Conservation (phyloP, 345 rosid species). For the Corymbia maculata region DNA sequence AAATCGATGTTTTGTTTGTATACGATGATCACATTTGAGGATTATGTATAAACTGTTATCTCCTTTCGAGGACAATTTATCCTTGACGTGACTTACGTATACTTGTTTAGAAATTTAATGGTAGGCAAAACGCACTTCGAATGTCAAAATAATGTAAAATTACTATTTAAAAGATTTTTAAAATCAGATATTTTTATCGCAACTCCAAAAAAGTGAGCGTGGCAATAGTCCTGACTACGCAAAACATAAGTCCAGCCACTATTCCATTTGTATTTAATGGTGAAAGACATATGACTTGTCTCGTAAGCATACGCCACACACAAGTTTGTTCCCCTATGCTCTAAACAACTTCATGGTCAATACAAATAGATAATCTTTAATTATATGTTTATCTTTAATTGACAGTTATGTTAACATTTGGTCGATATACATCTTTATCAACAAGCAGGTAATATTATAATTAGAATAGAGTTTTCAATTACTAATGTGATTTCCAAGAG, state of each 20-base stretch:
- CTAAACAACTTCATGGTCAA: neutral
- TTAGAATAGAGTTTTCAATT: neutral
- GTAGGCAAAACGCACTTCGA: neutral
- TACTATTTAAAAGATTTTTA: neutral
- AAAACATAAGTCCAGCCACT: neutral
- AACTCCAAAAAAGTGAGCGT: neutral
- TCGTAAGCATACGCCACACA: neutral
- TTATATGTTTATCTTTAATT: neutral
- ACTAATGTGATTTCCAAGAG: neutral
- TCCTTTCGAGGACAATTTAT: neutral
- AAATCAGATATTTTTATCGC: neutral
- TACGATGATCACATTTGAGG: neutral
- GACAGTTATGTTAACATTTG: neutral
- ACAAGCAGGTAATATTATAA: neutral
- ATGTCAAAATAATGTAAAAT: neutral
- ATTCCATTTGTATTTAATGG: neutral
- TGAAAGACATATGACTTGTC: neutral
- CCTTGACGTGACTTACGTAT: neutral
- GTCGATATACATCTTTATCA: neutral
- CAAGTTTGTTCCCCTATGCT: neutral
- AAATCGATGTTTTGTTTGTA: neutral
- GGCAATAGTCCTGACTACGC: neutral
- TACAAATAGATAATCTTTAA: neutral
- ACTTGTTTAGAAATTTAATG: neutral
- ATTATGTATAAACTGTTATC: neutral